These are phyloP conservation scores for Trametes meyenii DNA, from an alignment of 768 basidiomycete species.

Conservation along the genomic window DNA sequence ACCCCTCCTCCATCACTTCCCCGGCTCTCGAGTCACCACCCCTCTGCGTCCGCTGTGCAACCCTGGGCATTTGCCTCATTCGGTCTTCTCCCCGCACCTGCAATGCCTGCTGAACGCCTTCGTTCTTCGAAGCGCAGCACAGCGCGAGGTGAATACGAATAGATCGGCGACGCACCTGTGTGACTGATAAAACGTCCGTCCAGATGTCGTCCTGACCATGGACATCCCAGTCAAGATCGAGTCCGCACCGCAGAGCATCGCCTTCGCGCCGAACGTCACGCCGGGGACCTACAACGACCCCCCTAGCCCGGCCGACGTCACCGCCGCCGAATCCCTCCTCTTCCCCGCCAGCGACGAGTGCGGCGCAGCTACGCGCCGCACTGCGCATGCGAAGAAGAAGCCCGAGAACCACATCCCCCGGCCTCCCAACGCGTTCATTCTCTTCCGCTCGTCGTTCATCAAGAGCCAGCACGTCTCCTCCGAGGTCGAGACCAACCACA, in stretches of 20 bases:
- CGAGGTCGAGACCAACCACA: slow-evolving; percentile 80
- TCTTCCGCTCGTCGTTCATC: slow-evolving; percentile 84
- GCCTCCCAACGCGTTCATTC: slow-evolving; percentile 85
- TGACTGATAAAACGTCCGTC: slow-evolving; percentile 11
- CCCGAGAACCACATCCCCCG: slow-evolving; percentile 78
- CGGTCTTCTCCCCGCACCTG: slow-evolving; percentile 8
- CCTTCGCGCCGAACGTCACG: slow-evolving; percentile 62
- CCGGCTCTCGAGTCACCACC: slow-evolving; percentile 25
- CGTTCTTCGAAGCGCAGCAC: slow-evolving; percentile 25
- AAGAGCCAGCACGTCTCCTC: slow-evolving; percentile 77
- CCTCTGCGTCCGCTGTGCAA: slow-evolving; percentile 24
- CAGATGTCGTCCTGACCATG: slow-evolving; percentile 17
- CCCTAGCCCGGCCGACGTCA: slow-evolving; percentile 40
- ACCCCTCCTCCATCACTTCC: slow-evolving; percentile 29
- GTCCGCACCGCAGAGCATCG: slow-evolving; percentile 41
- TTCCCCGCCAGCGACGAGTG: slow-evolving; percentile 52
- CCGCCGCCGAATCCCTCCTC: slow-evolving; percentile 49
- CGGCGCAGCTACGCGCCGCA: slow-evolving; percentile 29
- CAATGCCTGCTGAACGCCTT: slow-evolving; percentile 28
- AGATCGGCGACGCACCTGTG: slow-evolving; percentile 8
- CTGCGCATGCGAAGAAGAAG: slow-evolving; percentile 68
- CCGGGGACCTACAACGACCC: slow-evolving; percentile 59
- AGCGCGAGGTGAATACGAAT: slow-evolving; percentile 16
- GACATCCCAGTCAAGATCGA: slow-evolving; percentile 13
- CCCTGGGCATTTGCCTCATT: slow-evolving; percentile 19